Evolutionary conservation across 805 yeast genomes (phyloP), one percentile per base, ranked within the genome.

Genomic region (Candida tammaniensis): DNA sequence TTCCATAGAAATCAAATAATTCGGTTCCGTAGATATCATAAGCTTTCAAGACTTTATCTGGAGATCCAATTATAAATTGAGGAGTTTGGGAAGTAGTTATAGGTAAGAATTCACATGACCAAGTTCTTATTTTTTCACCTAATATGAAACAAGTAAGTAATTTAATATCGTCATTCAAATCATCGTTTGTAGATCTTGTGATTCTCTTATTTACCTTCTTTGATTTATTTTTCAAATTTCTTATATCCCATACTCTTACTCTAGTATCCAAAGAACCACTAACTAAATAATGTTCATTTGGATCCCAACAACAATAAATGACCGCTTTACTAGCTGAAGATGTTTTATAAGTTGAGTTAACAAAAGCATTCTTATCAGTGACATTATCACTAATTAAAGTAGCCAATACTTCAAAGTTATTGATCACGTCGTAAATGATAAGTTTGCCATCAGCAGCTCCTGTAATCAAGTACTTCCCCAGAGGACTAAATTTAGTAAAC

Each of bases 401-500:
- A 13, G 57, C 59, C 21, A 62, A 33, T 5, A 57, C 49, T 33
- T 52, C 49, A 38, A 64, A 68, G 30, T 55, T 49, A 27, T 78
- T 64, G 4, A 60, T 51, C 2, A 80, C 82, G 52, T 81, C 82
- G 61, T 85, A 87, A 9, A 88, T 66, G 20, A 77, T 59, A 23
- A 86, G 68, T 16, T 70, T 64, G 5, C 77, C 70, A 52, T 86
- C 94, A 11, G 77, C 71, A 6, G 93, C 78, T 0, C 89, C 83
- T 0, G 89, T 75, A n/a, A 86, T 94, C 24, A 89, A 61, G 43
- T 66, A 78, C 42, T 69, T 71, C 3, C 96, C 96, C 58, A 75
- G 72, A 29, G 87, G 84, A 5, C 93, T 82, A 51, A 86, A 88
- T 38, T 75, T 74, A 10, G 83, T 69, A 51, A 70, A 82, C 97